Conservation (phyloP, 768 basidiomycete species). For the Russula brevipes region DNA sequence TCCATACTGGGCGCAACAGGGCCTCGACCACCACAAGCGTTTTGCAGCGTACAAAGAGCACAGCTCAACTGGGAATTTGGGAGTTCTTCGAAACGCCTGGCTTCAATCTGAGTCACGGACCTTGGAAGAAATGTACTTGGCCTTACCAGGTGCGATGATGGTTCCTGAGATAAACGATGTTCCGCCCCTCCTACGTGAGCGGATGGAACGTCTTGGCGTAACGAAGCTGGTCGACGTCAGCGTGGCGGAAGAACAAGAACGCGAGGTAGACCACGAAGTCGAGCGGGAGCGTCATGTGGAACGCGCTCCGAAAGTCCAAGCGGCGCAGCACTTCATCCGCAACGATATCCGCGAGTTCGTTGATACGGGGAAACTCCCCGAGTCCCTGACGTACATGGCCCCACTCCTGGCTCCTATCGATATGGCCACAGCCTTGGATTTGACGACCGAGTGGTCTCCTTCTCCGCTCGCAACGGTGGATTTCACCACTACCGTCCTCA, state of each 20-base stretch:
- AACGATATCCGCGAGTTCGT: conserved; percentile 12
- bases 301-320: conserved; percentile 4
- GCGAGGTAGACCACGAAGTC: conserved; percentile 19
- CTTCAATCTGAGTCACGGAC: conserved; percentile 15
- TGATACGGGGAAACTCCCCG: conserved; percentile 1
- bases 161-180: background rate
- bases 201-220: conserved; percentile 11
- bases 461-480: conserved; percentile 14
- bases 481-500: conserved; percentile 6
- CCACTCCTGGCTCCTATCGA: conserved; percentile 2
- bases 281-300: conserved; percentile 18
- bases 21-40: conserved; percentile 10
- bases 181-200: background rate
- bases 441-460: background rate
- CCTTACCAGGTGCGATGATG: background rate
- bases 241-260: conserved; percentile 22
- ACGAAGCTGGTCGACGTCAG: conserved; percentile 1
- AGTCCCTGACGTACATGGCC: background rate
- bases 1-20: conserved; percentile 19
- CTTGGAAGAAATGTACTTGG: conserved; percentile 16
- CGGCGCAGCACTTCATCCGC: conserved; percentile 1
- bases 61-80: background rate
- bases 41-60: background rate
- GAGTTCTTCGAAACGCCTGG: conserved; percentile 4
- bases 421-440: background rate